These are phyloP conservation scores for Drechslerella dactyloides DNA, from an alignment of 2,329 filamentous ascomycete species.

Conservation along the genomic window DNA sequence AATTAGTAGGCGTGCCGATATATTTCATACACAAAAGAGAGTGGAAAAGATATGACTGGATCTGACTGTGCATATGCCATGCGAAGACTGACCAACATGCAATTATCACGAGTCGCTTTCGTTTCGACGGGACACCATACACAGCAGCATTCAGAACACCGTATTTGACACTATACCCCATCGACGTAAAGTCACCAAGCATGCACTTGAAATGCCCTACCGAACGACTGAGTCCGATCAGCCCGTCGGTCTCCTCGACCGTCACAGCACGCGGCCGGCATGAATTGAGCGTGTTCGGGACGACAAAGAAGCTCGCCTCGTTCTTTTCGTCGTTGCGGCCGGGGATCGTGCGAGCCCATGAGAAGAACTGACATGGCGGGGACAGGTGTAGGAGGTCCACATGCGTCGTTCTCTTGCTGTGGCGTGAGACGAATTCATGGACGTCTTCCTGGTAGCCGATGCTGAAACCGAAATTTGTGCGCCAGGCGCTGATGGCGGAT, in stretches of 20 bases:
- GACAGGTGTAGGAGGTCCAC: constrained; percentile 75
- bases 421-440: constrained; percentile 62
- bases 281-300: constrained; percentile 65
- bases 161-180: constrained; percentile 75
- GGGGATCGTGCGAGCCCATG: constrained; percentile 70
- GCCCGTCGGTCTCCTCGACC: constrained; percentile 78
- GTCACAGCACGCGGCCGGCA: constrained; percentile 73
- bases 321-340: constrained; percentile 71
- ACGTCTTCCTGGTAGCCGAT: constrained; percentile 63
- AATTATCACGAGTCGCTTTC: constrained; percentile 63
- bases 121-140: constrained; percentile 63
- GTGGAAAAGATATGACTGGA: not conserved
- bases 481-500: constrained; percentile 67
- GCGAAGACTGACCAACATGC: constrained; percentile 62
- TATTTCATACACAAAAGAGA: too few relatives aligned
- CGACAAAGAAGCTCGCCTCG: constrained; percentile 64
- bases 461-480: constrained; percentile 65
- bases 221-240: constrained; percentile 56
- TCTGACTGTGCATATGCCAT: not conserved
- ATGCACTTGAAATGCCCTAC: constrained; percentile 66
- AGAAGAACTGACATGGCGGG: constrained; percentile 79
- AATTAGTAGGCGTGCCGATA: too few relatives aligned
- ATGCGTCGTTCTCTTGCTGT: constrained; percentile 54
- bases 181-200: constrained; percentile 68
- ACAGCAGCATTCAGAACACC: constrained; percentile 63